A percentile compares a stretch with the other conserved stretches of the same genome.
phyloP scores from a whole-genome alignment of 2,329 filamentous ascomycete genomes.

The Colletotrichum incanum region DNA sequence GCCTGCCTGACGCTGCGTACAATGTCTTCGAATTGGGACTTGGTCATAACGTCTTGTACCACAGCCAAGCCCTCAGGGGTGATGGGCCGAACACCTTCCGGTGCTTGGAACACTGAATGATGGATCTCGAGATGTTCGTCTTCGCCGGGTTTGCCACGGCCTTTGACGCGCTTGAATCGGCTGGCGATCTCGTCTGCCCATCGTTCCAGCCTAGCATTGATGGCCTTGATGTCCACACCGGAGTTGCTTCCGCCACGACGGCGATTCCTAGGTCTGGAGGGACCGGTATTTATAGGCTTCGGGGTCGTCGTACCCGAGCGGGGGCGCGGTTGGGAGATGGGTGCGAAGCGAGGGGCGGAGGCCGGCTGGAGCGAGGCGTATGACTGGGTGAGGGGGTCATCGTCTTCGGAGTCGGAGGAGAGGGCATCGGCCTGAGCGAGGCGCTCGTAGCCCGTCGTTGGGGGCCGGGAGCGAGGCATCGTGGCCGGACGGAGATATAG shows the following conservation, averaged over 20 bases:
- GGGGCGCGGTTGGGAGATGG: slow-evolving; percentile 73
- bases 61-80: slow-evolving; percentile 82
- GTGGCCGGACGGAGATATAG: slow-evolving; percentile 45
- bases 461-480: slow-evolving; percentile 79
- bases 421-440: slow-evolving; percentile 86
- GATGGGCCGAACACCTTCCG: slow-evolving; percentile 86
- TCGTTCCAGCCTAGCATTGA: slow-evolving; percentile 93
- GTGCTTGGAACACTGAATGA: slow-evolving; percentile 95
- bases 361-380: slow-evolving; percentile 71
- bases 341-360: slow-evolving; percentile 75
- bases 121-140: slow-evolving; percentile 95
- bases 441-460: slow-evolving; percentile 87
- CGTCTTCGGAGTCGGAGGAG: slow-evolving; percentile 79
- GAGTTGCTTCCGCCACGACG: slow-evolving; percentile 78
- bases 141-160: slow-evolving; percentile 81
- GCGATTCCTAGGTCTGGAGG: slow-evolving; percentile 58
- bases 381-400: slow-evolving; percentile 70
- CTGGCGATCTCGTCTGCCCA: slow-evolving; percentile 99
- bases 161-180: slow-evolving; percentile 91
- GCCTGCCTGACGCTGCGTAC: slow-evolving; percentile 92
- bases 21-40: slow-evolving; percentile 86
- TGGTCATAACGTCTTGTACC: slow-evolving; percentile 78
- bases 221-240: slow-evolving; percentile 97
- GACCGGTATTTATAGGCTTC: slow-evolving; percentile 56
- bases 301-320: slow-evolving; percentile 74